phyloP scores from a whole-genome alignment of 257 asterid species.

The Solanum commersonii region DNA sequence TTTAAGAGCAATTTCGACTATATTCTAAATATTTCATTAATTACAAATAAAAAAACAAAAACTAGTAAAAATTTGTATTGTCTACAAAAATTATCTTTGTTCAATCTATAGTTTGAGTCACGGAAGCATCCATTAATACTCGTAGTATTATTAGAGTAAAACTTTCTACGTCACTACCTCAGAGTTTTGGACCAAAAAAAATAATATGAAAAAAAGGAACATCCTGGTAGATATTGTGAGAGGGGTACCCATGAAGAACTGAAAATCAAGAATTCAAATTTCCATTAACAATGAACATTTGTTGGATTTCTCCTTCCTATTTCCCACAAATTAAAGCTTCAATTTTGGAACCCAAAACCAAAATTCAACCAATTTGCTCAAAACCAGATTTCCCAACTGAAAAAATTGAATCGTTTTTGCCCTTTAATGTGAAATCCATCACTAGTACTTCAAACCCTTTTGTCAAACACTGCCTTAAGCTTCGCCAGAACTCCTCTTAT shows the following conservation, averaged over 20 bases:
- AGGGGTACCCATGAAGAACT: not conserved
- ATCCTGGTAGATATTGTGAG: not conserved
- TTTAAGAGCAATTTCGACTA: too few species aligned
- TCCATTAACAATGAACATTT: slow-evolving; percentile 6
- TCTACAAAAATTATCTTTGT: too few species aligned
- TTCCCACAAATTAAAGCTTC: slow-evolving; percentile 6
- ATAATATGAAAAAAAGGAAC: not conserved
- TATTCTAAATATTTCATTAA: not conserved
- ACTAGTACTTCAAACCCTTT: slow-evolving; percentile 86
- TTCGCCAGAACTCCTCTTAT: slow-evolving; percentile 74
- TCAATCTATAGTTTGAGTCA: too few species aligned
- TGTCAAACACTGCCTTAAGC: slow-evolving; percentile 87
- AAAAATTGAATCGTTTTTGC: slow-evolving; percentile 28
- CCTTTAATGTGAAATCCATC: slow-evolving; percentile 45
- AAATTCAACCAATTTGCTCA: not conserved
- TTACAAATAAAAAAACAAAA: fast-evolving
- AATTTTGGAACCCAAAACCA: not conserved
- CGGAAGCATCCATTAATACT: not conserved
- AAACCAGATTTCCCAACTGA: slow-evolving; percentile 6
- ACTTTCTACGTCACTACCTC: fast-evolving
- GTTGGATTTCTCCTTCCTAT: slow-evolving; percentile 9
- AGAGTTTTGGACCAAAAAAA: too few species aligned
- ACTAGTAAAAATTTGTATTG: not conserved
- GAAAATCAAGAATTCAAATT: slow-evolving; percentile 25
- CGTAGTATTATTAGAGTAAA: too few species aligned